Evolutionary conservation across 345 rosid genomes (phyloP).

Genomic region (Eucalyptus urophylla): DNA sequence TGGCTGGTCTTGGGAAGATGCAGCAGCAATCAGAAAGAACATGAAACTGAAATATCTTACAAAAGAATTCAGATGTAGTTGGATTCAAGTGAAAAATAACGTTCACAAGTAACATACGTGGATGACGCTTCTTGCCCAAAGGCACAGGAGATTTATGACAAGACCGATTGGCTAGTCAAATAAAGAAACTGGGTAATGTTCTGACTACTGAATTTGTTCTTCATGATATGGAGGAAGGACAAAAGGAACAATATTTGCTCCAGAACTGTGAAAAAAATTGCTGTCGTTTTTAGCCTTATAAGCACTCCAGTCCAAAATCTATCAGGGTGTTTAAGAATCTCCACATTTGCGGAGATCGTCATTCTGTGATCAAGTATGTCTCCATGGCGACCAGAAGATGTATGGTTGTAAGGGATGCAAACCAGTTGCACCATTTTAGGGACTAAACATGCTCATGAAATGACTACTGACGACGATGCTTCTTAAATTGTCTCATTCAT

Average conservation of each 20-base stretch:
- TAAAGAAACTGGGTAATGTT: not conserved
- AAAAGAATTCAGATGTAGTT: too few species aligned
- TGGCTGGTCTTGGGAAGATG: too few species aligned
- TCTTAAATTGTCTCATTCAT: too few species aligned
- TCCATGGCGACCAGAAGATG: too few species aligned
- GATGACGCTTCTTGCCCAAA: constrained; percentile 28
- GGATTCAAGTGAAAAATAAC: too few species aligned
- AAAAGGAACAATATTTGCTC: not conserved
- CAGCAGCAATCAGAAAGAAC: too few species aligned
- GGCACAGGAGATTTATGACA: not conserved
- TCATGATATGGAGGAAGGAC: not conserved
- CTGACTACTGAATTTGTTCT: not conserved
- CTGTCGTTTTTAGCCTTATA: too few species aligned
- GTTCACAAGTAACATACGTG: constrained; percentile 7
- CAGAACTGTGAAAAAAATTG: not conserved
- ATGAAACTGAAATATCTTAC: too few species aligned
- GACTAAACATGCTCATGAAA: not conserved
- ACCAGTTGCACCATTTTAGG: not conserved
- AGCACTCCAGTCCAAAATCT: not conserved
- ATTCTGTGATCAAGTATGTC: too few species aligned
- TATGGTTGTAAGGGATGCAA: not conserved
- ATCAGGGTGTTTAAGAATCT: not conserved
- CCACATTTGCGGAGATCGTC: too few species aligned
- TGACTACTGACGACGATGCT: not conserved
- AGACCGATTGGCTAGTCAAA: not conserved